These are phyloP conservation scores for Hypoxylon subgilvum DNA, from an alignment of 495 filamentous ascomycete genomes.

Conservation along the genomic window DNA sequence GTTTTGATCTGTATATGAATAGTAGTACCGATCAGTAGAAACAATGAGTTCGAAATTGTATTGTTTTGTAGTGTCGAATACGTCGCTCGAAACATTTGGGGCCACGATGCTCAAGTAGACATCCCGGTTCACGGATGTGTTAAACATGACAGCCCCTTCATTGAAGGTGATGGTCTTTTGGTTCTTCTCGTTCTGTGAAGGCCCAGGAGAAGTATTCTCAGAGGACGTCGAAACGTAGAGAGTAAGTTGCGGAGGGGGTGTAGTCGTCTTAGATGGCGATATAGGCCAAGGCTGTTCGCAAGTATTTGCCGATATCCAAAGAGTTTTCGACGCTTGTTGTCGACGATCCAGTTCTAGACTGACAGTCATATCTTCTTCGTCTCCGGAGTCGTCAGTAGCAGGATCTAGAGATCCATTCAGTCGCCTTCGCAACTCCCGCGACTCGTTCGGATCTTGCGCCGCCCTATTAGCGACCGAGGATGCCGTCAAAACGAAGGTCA, in stretches of 20 bases:
- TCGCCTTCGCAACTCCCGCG: conserved; percentile 27
- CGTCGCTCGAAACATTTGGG: conserved; percentile 58
- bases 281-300: conserved; percentile 72
- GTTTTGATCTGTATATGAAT: conserved; percentile 57
- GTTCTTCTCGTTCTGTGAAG: conserved; percentile 53
- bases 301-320: conserved; percentile 82
- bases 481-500: conserved; percentile 45
- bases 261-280: conserved; percentile 42
- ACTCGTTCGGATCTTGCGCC: conserved; percentile 10
- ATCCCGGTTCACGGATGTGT: conserved; percentile 60
- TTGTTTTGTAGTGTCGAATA: conserved; percentile 54
- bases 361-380: conserved; percentile 6
- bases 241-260: conserved; percentile 70
- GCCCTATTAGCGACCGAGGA: conserved; percentile 36
- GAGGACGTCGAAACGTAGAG: conserved; percentile 75
- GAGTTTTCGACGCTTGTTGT: conserved; percentile 47
- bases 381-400: conserved; percentile 7
- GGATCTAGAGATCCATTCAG: conserved; percentile 24
- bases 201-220: conserved; percentile 71
- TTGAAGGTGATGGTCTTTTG: conserved; percentile 48
- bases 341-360: conserved; percentile 34
- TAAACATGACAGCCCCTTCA: conserved; percentile 68
- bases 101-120: conserved; percentile 79
- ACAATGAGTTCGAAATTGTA: conserved; percentile 82
- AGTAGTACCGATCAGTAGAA: conserved; percentile 79